Conservation (phyloP, 768 basidiomycete genomes). For the Auricularia heimuer region DNA sequence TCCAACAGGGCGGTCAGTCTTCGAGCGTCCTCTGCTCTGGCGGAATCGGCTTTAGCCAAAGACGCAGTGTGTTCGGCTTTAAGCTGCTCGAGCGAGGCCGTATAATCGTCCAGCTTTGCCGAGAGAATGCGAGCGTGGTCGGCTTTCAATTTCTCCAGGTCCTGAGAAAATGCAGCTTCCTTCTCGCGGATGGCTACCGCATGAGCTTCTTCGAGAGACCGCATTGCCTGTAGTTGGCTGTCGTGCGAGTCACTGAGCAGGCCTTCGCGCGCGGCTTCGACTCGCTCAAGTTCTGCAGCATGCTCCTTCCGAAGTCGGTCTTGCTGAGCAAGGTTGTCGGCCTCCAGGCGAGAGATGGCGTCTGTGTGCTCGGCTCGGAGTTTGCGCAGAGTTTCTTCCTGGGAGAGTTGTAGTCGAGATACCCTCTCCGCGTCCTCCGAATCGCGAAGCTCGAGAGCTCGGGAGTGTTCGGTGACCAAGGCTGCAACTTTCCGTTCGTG, state of each 20-base stretch:
- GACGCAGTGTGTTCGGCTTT: slow-evolving; percentile 24
- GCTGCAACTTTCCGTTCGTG: slow-evolving; percentile 45
- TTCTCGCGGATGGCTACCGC: slow-evolving; percentile 53
- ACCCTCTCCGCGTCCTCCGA: slow-evolving; percentile 46
- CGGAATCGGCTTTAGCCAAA: slow-evolving; percentile 1
- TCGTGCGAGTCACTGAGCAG: slow-evolving; percentile 66
- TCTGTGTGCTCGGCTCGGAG: slow-evolving; percentile 58
- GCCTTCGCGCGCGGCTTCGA: slow-evolving; percentile 67
- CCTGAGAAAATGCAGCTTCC: slow-evolving; percentile 53
- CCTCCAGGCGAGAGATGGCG: slow-evolving; percentile 19
- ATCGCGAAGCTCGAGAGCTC: slow-evolving; percentile 49
- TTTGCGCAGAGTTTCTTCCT: slow-evolving; percentile 70
- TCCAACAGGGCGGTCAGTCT: not conserved
- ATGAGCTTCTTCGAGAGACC: slow-evolving; percentile 66
- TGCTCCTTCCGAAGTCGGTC: slow-evolving; percentile 72
- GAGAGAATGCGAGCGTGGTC: slow-evolving; percentile 48
- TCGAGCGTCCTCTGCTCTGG: not conserved
- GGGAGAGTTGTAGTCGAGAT: slow-evolving; percentile 68
- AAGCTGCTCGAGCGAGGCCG: slow-evolving; percentile 23
- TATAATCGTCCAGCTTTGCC: slow-evolving; percentile 52
- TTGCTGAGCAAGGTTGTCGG: slow-evolving; percentile 51
- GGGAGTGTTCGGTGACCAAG: slow-evolving; percentile 43
- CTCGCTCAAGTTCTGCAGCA: slow-evolving; percentile 57
- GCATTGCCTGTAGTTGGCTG: slow-evolving; percentile 48
- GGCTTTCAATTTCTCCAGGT: slow-evolving; percentile 53